Evolutionary conservation across 371 early-diverging fungal genomes (phyloP).

Genomic region (Apophysomyces sp.): DNA sequence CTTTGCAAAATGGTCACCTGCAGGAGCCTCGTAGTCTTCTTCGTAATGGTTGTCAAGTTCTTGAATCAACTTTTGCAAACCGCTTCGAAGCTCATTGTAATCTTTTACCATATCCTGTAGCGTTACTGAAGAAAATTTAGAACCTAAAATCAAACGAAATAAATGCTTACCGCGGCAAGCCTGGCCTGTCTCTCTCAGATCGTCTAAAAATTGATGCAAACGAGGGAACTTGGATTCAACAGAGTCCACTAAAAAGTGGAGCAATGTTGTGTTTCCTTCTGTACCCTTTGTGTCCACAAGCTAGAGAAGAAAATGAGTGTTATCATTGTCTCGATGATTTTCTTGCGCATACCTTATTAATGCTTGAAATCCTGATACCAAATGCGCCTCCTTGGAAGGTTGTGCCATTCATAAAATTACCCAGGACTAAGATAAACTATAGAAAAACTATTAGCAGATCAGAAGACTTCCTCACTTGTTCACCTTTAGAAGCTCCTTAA

Average conservation of each 20-base stretch:
- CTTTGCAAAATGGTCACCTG: slow-evolving; percentile 38
- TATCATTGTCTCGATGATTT: too few relatives aligned
- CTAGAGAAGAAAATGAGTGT: slow-evolving; percentile 24
- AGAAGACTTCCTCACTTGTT: neutral
- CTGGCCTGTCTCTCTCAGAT: slow-evolving; percentile 67
- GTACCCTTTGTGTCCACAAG: slow-evolving; percentile 85
- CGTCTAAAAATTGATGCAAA: slow-evolving; percentile 64
- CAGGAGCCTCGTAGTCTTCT: slow-evolving; percentile 22
- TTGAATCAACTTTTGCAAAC: slow-evolving; percentile 48
- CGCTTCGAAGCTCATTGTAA: slow-evolving; percentile 61
- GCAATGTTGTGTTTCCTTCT: slow-evolving; percentile 67
- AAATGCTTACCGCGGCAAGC: slow-evolving; percentile 72
- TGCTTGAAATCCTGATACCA: slow-evolving; percentile 86
- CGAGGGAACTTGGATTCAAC: slow-evolving; percentile 70
- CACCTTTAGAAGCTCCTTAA: slow-evolving; percentile 59
- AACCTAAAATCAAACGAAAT: neutral
- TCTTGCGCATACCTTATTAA: slow-evolving; percentile 67
- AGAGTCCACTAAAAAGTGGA: slow-evolving; percentile 78
- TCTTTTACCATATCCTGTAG: slow-evolving; percentile 58
- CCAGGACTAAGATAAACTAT: slow-evolving; percentile 80
- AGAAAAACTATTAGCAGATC: slow-evolving; percentile 14
- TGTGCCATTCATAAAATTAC: slow-evolving; percentile 91
- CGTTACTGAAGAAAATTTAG: slow-evolving; percentile 35
- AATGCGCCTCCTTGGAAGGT: slow-evolving; percentile 88
- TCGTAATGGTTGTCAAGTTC: slow-evolving; percentile 47